Evolutionary conservation across 305 asterid species (phyloP).

Genomic region (Solanum hybrid): DNA sequence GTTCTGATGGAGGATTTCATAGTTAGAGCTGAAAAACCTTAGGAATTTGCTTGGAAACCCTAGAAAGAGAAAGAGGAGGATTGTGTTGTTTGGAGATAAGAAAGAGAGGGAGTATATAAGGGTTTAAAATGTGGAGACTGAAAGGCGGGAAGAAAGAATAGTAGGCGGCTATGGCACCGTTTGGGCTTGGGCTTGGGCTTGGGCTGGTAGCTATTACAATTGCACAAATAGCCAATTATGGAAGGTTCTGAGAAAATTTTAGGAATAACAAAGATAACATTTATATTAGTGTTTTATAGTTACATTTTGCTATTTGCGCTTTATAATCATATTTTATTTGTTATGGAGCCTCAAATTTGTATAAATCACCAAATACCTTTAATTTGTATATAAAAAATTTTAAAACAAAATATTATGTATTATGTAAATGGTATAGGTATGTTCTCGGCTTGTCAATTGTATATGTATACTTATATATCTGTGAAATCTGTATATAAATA

Average conservation of each 20-base stretch:
- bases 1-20: constrained; percentile 16
- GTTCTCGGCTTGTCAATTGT: background rate
- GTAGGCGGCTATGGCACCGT: background rate
- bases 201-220: background rate
- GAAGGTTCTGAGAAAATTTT: too few species aligned
- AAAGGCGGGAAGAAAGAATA: background rate
- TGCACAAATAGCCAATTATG: background rate
- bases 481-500: background rate
- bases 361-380: too few species aligned
- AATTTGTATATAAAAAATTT: too few species aligned
- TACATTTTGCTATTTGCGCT: too few species aligned
- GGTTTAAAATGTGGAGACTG: constrained; percentile 28
- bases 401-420: too few species aligned
- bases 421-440: too few species aligned
- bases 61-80: constrained; percentile 7
- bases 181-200: background rate
- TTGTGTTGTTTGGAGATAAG: background rate
- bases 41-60: constrained; percentile 13
- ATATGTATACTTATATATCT: too few species aligned
- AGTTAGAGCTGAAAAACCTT: background rate
- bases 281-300: too few species aligned
- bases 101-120: constrained; percentile 12
- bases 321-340: too few species aligned
- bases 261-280: too few species aligned
- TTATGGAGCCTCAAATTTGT: too few species aligned